Evolutionary conservation across 805 yeast genomes (phyloP).

Genomic region (Hanseniaspora valbyensis): DNA sequence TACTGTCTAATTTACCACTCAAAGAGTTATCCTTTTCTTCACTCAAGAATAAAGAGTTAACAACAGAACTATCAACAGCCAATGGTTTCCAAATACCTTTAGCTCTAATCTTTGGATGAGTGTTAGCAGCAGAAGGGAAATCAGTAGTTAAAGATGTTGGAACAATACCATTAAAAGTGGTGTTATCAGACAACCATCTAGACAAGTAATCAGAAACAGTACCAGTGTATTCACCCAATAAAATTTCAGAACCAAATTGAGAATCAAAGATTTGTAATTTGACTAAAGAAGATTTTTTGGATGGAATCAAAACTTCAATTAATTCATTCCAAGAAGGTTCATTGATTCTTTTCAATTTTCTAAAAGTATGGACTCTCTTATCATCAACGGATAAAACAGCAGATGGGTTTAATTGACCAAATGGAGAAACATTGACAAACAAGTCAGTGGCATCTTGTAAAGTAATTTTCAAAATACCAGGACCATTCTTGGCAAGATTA

Average conservation of each 20-base stretch:
- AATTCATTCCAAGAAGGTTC: slow-evolving; percentile 64
- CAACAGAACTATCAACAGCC: slow-evolving; percentile 40
- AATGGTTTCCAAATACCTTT: slow-evolving; percentile 63
- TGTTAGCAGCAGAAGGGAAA: slow-evolving; percentile 6
- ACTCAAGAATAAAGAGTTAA: slow-evolving; percentile 25
- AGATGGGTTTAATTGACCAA: slow-evolving; percentile 43
- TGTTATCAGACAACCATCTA: slow-evolving; percentile 8
- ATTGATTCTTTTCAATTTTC: slow-evolving; percentile 55
- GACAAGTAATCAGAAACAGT: slow-evolving; percentile 10
- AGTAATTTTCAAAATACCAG: slow-evolving; percentile 58
- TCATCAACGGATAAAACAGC: slow-evolving; percentile 56
- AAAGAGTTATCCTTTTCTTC: slow-evolving; percentile 27
- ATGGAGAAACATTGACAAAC: slow-evolving; percentile 41
- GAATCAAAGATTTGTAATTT: slow-evolving; percentile 53
- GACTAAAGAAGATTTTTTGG: slow-evolving; percentile 46
- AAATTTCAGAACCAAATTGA: slow-evolving; percentile 35
- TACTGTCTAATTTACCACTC: slow-evolving; percentile 20
- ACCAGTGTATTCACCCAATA: slow-evolving; percentile 39
- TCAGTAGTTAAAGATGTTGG: not conserved
- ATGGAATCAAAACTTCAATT: slow-evolving; percentile 49
- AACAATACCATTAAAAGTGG: slow-evolving; percentile 3
- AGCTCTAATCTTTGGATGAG: slow-evolving; percentile 21
- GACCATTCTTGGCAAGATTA: slow-evolving; percentile 44
- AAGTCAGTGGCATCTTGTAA: slow-evolving; percentile 51
- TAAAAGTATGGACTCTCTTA: slow-evolving; percentile 43